phyloP scores from a whole-genome alignment of 2,329 filamentous ascomycete species.

The Aspergillus unguis region DNA sequence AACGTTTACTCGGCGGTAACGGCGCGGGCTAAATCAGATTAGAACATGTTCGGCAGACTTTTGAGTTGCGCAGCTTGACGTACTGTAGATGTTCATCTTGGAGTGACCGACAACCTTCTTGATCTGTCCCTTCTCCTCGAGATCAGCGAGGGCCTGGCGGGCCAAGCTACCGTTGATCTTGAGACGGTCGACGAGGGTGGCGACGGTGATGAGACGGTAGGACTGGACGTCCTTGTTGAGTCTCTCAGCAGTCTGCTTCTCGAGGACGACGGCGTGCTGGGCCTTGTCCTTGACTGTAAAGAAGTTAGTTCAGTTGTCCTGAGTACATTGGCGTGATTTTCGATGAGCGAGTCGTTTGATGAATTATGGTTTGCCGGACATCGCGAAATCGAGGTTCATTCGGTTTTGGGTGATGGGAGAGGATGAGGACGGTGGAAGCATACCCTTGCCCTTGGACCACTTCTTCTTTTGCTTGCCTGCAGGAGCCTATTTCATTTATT shows the following conservation, averaged over 20 bases:
- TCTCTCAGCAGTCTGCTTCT: constrained; percentile 96
- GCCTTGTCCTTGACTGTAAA: constrained; percentile 98
- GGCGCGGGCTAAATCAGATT: constrained; percentile 36
- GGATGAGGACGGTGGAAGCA: constrained; percentile 23
- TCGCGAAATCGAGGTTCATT: constrained; percentile 11
- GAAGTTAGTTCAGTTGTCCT: constrained; percentile 8
- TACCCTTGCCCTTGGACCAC: constrained; percentile 58
- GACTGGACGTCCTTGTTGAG: constrained; percentile 99
- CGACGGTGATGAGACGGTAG: constrained; percentile 98
- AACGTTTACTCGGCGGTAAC: constrained; percentile 45
- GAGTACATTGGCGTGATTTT: background rate
- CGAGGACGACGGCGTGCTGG: constrained; percentile 96
- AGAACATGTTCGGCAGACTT: constrained; percentile 1
- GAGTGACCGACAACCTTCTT: constrained; percentile 96
- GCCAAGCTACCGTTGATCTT: constrained; percentile 99
- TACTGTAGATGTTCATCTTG: constrained; percentile 98
- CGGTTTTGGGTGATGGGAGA: constrained; percentile 9
- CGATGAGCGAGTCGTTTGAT: background rate
- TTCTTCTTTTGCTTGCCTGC: constrained; percentile 56
- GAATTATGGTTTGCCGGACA: background rate
- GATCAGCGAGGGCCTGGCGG: constrained; percentile 79
- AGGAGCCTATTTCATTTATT: constrained; percentile 39
- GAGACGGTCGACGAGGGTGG: constrained; percentile 96
- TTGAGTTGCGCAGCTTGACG: constrained; percentile 34
- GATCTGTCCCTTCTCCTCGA: constrained; percentile 98